Evolutionary conservation across 23 red algal genomes (phyloP).

Genomic region (Cyanidium caldarium): DNA sequence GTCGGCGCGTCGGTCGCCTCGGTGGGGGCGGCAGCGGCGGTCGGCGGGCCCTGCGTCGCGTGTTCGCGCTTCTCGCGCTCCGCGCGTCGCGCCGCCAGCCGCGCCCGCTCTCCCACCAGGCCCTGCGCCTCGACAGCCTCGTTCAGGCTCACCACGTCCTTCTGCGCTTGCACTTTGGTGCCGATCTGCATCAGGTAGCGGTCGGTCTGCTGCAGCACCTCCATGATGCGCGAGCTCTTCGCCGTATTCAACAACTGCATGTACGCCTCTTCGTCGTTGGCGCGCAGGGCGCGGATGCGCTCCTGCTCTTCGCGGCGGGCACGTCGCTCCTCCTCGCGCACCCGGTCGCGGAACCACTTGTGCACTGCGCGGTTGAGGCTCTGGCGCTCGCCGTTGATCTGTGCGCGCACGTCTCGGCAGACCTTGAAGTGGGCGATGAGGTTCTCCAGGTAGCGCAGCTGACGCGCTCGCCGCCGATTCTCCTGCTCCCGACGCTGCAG

Average conservation of each 20-base stretch:
- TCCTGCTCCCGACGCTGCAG: constrained; percentile 28
- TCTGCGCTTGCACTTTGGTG: constrained; percentile 71
- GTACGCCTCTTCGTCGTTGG: constrained; percentile 93
- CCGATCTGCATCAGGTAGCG: constrained; percentile 72
- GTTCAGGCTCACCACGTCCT: constrained; percentile 44
- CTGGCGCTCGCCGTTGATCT: constrained; percentile 16
- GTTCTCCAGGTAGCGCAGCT: constrained; percentile 18
- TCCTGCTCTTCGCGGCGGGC: constrained; percentile 67
- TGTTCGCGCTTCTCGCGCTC: background rate
- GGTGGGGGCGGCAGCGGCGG: background rate
- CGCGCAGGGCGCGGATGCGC: constrained; percentile 60
- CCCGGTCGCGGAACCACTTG: constrained; percentile 47
- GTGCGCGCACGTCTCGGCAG: constrained; percentile 2
- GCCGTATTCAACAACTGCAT: constrained; percentile 61
- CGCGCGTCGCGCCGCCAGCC: background rate
- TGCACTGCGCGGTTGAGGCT: constrained; percentile 50
- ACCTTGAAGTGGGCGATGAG: constrained; percentile 21
- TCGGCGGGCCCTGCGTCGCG: background rate
- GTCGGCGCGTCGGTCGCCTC: constrained; percentile 12
- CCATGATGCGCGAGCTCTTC: constrained; percentile 77
- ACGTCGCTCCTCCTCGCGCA: constrained; percentile 73
- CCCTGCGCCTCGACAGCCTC: constrained; percentile 15
- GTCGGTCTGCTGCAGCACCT: constrained; percentile 76
- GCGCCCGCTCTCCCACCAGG: background rate
- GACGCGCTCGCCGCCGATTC: constrained; percentile 23